Evolutionary conservation across 2,329 filamentous ascomycete genomes (phyloP), one percentile per base, ranked within the genome.

Genomic region (Phaeosphaeriaceae sp.): DNA sequence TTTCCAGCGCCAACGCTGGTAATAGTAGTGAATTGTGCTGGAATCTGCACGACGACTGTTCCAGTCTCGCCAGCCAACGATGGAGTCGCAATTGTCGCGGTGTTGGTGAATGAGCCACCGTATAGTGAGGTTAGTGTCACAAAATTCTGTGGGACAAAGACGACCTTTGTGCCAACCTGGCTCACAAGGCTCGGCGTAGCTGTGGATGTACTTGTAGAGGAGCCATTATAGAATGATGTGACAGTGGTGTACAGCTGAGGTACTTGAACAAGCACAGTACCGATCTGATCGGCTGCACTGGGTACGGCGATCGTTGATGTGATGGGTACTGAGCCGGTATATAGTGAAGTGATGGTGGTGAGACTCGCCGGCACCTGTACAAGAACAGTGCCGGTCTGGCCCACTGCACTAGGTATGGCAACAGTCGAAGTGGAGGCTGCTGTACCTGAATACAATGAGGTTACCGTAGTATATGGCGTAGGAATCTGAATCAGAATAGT

Each of bases 311-410:
- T 15, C 1, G 49, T 51, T 13, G 22, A 20, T 7, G 49, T 51
- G n/a, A 27, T 22, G 3, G 24, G 27, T 5, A 41, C 36, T 15
- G 36, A 41, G 19, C 41, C 40, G 33, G 42, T 21, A 15, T 46
- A 46, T 7, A 20, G 6, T 15, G 19, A 13, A 15, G 42, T 46
- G 19, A 46, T n/a, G n/a, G n/a, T n/a, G n/a, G n/a, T n/a, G n/a
- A n/a, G n/a, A n/a, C n/a, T n/a, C n/a, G n/a, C n/a, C 3, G 51
- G 51, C 10, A 40, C 22, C 19, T 48, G 42, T 2, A 53, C 45
- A 20, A 48, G 7, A 10, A 54, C 31, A 5, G 45, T 48, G 27
- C 52, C 52, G 25, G 22, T 54, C 40, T 54, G 44, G 19, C 25
- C 47, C 11, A 25, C 11, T 1, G 17, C 45, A n/a, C n/a, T 47